Conservation (phyloP, 345 rosid species). For the Salix exigua region DNA sequence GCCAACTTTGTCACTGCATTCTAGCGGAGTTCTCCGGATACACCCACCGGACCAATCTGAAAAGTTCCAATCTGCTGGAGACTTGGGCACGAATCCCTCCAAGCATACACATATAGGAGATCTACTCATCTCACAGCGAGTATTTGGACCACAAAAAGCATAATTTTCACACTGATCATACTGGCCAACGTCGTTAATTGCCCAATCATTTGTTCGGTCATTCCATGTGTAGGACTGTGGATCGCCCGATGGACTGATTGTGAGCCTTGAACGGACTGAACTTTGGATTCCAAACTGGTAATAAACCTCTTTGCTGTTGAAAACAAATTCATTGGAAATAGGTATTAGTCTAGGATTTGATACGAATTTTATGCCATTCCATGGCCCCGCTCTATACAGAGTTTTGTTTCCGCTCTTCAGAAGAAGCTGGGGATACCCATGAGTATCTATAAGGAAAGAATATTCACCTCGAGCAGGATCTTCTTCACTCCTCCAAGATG, state of each 20-base stretch:
- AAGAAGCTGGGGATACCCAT: constrained; percentile 23
- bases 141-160: constrained; percentile 8
- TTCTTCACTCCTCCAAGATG: constrained; percentile 9
- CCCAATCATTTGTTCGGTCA: neutral
- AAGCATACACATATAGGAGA: too few relatives aligned
- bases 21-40: too few relatives aligned
- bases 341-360: constrained; percentile 2
- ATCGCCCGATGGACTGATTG: constrained; percentile 4
- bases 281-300: neutral
- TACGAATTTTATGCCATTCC: constrained; percentile 17
- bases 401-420: neutral
- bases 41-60: neutral
- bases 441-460: constrained; percentile 2
- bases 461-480: constrained; percentile 20
- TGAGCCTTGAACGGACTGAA: neutral
- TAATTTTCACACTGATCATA: constrained; percentile 16
- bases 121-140: neutral
- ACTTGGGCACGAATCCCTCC: too few relatives aligned
- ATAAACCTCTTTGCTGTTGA: constrained; percentile 10
- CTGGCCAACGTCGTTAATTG: too few relatives aligned
- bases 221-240: neutral
- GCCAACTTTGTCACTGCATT: too few relatives aligned
- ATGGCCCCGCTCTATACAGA: constrained; percentile 14
- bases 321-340: neutral
- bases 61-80: too few relatives aligned